phyloP scores from a whole-genome alignment of 1,284 basidiomycete species.

The Phaffia rhodozyma region DNA sequence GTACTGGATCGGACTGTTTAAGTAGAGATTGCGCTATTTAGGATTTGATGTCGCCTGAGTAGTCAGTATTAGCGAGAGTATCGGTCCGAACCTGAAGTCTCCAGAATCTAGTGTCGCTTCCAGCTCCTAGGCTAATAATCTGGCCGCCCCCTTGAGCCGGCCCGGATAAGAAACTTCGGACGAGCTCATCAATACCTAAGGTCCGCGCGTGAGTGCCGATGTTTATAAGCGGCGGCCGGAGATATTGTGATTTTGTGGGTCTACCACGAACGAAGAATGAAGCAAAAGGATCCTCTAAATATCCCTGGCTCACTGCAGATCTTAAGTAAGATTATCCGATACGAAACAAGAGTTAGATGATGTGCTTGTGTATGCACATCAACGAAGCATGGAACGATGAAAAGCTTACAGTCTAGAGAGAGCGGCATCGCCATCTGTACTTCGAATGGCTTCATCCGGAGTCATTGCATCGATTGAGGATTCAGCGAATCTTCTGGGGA shows the following conservation, averaged over 20 bases:
- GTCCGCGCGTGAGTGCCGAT: slow-evolving; percentile 84
- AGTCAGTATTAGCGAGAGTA: neutral
- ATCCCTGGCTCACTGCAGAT: slow-evolving; percentile 59
- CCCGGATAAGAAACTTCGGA: slow-evolving; percentile 54
- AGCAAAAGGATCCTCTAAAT: slow-evolving; percentile 62
- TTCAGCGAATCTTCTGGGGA: neutral
- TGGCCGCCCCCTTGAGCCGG: slow-evolving; percentile 44
- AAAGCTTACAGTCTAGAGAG: slow-evolving; percentile 53
- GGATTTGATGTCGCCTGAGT: neutral
- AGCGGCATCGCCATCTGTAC: slow-evolving; percentile 62
- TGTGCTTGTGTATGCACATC: neutral
- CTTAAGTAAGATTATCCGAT: slow-evolving; percentile 21
- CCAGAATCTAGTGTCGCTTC: slow-evolving; percentile 91
- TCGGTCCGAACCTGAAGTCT: slow-evolving; percentile 47
- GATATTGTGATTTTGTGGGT: slow-evolving; percentile 44
- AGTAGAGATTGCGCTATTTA: too few relatives aligned
- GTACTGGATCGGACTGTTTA: slow-evolving; percentile 16
- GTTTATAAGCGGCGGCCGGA: slow-evolving; percentile 77
- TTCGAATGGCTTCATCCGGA: slow-evolving; percentile 50
- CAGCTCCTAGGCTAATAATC: slow-evolving; percentile 79
- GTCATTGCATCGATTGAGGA: neutral
- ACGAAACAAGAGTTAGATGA: neutral
- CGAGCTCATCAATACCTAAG: slow-evolving; percentile 63
- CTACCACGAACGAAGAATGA: slow-evolving; percentile 43
- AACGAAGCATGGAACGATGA: slow-evolving; percentile 18